Evolutionary conservation across 2,329 filamentous ascomycete genomes (phyloP), one percentile per base, ranked within the genome.

Genomic region (Coniella vitis): DNA sequence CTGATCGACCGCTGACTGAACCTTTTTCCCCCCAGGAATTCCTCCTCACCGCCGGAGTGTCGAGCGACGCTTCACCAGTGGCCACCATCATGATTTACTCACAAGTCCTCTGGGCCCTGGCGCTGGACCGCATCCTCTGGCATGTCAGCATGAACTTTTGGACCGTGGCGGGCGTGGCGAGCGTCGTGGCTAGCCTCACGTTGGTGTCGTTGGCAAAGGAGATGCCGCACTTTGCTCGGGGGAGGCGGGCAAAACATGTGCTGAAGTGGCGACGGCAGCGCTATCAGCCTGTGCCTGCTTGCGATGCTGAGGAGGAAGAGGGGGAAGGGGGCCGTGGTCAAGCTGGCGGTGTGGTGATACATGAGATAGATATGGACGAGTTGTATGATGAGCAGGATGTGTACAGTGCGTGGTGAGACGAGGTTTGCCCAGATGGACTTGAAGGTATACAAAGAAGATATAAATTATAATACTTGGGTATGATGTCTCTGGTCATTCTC

Each of bases 31-130:
- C 10, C 20, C n/a, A 51, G 49, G 90, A 95, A 75, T 89, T 89
- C 56, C 73, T 94, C n/a, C 70, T 94, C 16, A 93, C 90, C 1
- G 77, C 80, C 1, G 89, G 88, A 0, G 68, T 96, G 41, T 69
- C 84, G 20, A 80, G 84, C 53, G 86, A 90, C 59, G 84, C 84
- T 54, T 75, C 74, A 17, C 79, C 79, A 56, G 65, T 73, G 38
- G 76, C 77, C 7, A 78, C 75, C 14, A 69, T 72, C 46, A 79
- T 81, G 76, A 65, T 78, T 4, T 79, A 79, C 51, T 78, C 76
- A 7, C 72, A 78, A 39, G 78, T 79, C 69, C 60, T 79, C 34
- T 79, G 79, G 56, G 76, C 76, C 1, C 72, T 49, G 4, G 36
- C 36, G 1, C 38, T 53, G n/a, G 76, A 80, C 31, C 37, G 49